Evolutionary conservation across 306 rosid genomes (phyloP), one percentile per base, ranked within the genome.

Genomic region (Vicia sativa): DNA sequence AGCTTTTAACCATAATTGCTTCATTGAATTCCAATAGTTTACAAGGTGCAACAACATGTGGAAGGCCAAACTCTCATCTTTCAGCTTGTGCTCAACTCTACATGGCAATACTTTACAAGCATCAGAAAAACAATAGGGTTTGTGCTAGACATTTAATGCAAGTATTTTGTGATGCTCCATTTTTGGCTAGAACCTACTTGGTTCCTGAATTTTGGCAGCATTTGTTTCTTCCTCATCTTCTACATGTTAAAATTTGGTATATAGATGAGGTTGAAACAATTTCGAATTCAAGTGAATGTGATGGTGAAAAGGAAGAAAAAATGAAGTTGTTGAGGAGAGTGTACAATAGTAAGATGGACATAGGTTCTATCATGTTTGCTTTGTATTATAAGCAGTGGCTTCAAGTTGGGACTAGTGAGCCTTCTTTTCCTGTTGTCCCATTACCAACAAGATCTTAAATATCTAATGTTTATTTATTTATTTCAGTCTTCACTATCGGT

Each of bases 131-230:
- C 38, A 84, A 85, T 18, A 70, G 76, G 58, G 16, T 84, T 59
- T 89, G 89, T 50, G 81, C 95, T 3, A 77, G 82, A 70, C 95
- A 92, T 58, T 44, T 92, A 21, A 77, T 92, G 64, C 95, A 84
- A 62, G 89, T 83, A 65, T 92, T 89, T 35, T 79, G 85, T 73
- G 89, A 84, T 68, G 84, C 95, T 1, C 86, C 97, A 2, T 81
- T 71, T 79, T 54, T 89, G n/a, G 95, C 96, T 11, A 56, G 97
- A 75, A 82, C 84, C 3, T 80, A 79, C 62, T 76, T 92, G 78
- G 85, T 85, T 66, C 89, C 95, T 62, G 95, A 92, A 61, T 91
- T 89, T 53, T 92, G 97, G 97, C 96, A 92, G 71, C 90, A 79
- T 74, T 77, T 92, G 38, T 92, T 92, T 71, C 92, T 92, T 67